Conservation (phyloP, 202 grass and related monocot genomes). For the Carex arenaria region DNA sequence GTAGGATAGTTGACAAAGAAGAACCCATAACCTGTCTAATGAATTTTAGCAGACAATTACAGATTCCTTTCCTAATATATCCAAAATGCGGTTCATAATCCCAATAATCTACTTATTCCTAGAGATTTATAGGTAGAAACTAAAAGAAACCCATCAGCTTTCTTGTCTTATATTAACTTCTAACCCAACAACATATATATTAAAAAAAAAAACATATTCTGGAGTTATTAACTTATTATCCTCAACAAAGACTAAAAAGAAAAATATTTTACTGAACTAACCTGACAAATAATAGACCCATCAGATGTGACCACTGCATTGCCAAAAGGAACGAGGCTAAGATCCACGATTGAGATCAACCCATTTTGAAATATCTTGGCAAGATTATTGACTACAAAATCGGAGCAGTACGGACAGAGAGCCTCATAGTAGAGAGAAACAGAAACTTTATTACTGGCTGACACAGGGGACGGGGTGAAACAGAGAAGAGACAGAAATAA, state of each 20-base stretch:
- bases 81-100: neutral
- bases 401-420: conserved; percentile 80
- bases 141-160: neutral
- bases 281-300: conserved; percentile 72
- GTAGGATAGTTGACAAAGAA: neutral
- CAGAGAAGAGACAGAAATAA: conserved; percentile 31
- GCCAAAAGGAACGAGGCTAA: conserved; percentile 74
- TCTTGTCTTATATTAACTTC: neutral
- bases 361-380: conserved; percentile 56
- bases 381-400: conserved; percentile 61
- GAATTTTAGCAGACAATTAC: neutral
- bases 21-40: neutral
- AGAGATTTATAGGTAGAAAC: no score
- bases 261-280: neutral
- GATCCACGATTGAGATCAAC: conserved; percentile 54
- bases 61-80: neutral
- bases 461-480: conserved; percentile 21
- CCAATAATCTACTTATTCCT: no score
- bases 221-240: neutral
- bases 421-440: conserved; percentile 85
- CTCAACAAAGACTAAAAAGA: neutral
- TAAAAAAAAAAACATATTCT: neutral
- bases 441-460: conserved; percentile 40
- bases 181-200: neutral
- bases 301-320: conserved; percentile 45